These are phyloP conservation scores for Neodidymelliopsis sp. DNA, from an alignment of 2,329 filamentous ascomycete genomes.

Conservation along the genomic window DNA sequence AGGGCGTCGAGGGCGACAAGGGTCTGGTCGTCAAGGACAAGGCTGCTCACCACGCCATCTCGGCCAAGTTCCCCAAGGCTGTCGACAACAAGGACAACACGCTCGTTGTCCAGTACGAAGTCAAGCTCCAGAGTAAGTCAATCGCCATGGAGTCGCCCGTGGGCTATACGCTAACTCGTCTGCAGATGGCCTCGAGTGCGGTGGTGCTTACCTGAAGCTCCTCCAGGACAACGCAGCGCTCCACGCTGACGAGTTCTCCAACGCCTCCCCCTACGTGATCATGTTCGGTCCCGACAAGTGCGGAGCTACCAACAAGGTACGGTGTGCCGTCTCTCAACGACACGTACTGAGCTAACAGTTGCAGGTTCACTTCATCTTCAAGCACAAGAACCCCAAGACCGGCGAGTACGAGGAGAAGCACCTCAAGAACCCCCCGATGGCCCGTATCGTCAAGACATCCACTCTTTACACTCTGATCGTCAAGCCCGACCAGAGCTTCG, in stretches of 20 bases:
- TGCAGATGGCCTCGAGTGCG: slow-evolving; percentile 90
- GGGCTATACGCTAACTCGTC: slow-evolving; percentile 39
- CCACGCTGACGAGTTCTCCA: slow-evolving; percentile 96
- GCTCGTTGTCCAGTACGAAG: slow-evolving; percentile 97
- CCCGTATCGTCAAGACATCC: slow-evolving; percentile 88
- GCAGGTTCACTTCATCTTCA: slow-evolving; percentile 91
- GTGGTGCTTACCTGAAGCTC: slow-evolving; percentile 99
- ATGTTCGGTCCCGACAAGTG: slow-evolving; percentile 99
- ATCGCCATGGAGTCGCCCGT: not conserved
- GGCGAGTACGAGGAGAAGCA: slow-evolving; percentile 99
- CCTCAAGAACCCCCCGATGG: slow-evolving; percentile 80
- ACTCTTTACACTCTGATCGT: slow-evolving; percentile 97
- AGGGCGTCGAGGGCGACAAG: slow-evolving; percentile 94
- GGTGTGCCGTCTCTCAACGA: slow-evolving; percentile 7
- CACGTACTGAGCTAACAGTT: slow-evolving; percentile 28
- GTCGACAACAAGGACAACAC: slow-evolving; percentile 98
- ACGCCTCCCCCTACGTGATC: slow-evolving; percentile 96
- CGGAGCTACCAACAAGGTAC: slow-evolving; percentile 96
- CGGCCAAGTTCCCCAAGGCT: slow-evolving; percentile 95
- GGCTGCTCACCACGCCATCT: slow-evolving; percentile 98
- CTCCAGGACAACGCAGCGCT: slow-evolving; percentile 97
- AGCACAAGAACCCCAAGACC: slow-evolving; percentile 99
- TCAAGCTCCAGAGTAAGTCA: slow-evolving; percentile 93
- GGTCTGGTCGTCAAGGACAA: slow-evolving; percentile 98
- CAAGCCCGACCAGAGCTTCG: slow-evolving; percentile 93